A percentile compares a stretch with the other conserved stretches of the same genome.
Conservation (phyloP, 228 moss, liverwort and hornwort species). For the Sphagnum magellanicum region DNA sequence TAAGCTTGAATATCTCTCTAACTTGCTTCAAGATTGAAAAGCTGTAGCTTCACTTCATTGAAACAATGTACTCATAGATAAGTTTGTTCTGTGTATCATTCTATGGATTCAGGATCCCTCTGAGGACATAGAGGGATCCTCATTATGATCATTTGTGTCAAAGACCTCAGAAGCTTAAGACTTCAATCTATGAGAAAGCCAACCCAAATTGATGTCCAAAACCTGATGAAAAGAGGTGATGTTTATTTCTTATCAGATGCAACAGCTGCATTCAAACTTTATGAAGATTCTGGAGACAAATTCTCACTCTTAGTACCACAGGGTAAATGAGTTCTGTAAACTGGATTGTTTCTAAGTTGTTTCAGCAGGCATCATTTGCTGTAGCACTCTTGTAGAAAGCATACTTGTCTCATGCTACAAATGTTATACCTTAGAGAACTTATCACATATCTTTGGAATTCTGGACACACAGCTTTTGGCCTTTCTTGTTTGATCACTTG, state of each 20-base stretch:
- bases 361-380: not conserved
- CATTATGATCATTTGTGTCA: too few relatives aligned
- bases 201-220: too few relatives aligned
- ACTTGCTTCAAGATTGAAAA: too few relatives aligned
- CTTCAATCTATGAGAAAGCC: too few relatives aligned
- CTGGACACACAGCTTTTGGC: not conserved
- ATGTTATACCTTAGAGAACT: not conserved
- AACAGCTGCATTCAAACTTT: conserved; percentile 39
- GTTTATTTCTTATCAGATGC: conserved; percentile 19
- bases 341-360: not conserved
- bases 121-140: too few relatives aligned
- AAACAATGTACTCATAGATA: too few relatives aligned
- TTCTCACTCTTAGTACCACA: conserved; percentile 71
- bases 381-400: not conserved
- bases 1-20: not conserved
- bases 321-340: conserved; percentile 25
- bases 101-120: too few relatives aligned
- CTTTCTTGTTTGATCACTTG: too few relatives aligned
- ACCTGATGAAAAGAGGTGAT: not conserved
- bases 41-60: too few relatives aligned
- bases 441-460: too few relatives aligned
- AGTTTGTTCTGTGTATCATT: too few relatives aligned
- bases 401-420: not conserved
- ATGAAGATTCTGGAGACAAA: conserved; percentile 68
- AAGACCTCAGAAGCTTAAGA: too few relatives aligned